These are phyloP conservation scores for Botrytis paeoniae DNA, from an alignment of 2,329 filamentous ascomycete species.

Conservation along the genomic window DNA sequence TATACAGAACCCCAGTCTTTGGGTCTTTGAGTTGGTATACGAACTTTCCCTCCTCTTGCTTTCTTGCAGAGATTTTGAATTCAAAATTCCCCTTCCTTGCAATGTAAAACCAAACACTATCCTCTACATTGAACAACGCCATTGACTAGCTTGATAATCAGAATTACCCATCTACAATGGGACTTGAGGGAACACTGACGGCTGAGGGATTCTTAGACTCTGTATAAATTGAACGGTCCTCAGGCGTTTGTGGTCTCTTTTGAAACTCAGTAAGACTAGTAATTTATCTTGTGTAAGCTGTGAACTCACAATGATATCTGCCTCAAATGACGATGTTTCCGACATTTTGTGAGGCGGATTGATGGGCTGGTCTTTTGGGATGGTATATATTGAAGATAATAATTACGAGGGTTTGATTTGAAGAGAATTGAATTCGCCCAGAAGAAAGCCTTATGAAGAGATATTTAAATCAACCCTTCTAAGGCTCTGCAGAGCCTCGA, in stretches of 20 bases:
- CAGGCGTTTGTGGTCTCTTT: slow-evolving; percentile 8
- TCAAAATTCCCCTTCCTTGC: slow-evolving; percentile 10
- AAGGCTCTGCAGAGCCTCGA: neutral
- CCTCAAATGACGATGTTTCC: neutral
- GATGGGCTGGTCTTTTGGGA: neutral
- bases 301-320: slow-evolving; percentile 1
- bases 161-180: neutral
- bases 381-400: neutral
- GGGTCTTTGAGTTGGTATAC: slow-evolving; percentile 19
- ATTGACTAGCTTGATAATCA: neutral
- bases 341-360: neutral
- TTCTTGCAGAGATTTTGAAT: neutral
- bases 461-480: slow-evolving; percentile 5
- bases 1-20: slow-evolving; percentile 17
- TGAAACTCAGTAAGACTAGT: neutral
- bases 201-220: slow-evolving; percentile 14
- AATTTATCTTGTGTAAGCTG: neutral
- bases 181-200: neutral
- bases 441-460: neutral
- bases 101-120: neutral
- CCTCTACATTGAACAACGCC: neutral
- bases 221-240: slow-evolving; percentile 7
- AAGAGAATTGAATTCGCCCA: neutral
- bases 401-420: neutral
- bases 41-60: slow-evolving; percentile 5